phyloP scores from a whole-genome alignment of 352 stramenopile species.

The Globisporangium perplexum region DNA sequence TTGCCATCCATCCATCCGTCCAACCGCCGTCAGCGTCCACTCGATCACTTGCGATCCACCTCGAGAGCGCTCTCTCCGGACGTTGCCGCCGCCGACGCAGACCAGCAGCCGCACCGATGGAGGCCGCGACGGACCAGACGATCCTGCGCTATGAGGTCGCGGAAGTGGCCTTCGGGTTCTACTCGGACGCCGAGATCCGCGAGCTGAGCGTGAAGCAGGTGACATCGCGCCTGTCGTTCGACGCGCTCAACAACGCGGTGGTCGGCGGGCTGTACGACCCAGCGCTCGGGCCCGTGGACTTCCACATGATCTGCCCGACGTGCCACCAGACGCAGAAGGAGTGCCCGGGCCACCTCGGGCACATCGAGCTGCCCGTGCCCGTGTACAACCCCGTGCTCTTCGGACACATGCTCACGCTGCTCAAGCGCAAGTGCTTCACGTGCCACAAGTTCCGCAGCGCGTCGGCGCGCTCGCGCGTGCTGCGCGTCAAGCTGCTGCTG shows the following conservation, averaged over 20 bases:
- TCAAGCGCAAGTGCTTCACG: constrained; percentile 98
- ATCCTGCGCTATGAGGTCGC: constrained; percentile 89
- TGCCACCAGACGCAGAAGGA: constrained; percentile 94
- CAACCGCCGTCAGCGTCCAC: too few relatives aligned
- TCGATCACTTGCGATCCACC: too few relatives aligned
- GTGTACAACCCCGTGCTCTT: constrained; percentile 99
- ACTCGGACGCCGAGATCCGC: constrained; percentile 97
- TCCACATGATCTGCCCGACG: constrained; percentile 91
- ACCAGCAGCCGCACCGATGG: constrained; percentile 56
- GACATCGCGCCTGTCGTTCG: constrained; percentile 93
- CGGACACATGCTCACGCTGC: constrained; percentile 89
- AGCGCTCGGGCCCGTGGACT: constrained; percentile 91
- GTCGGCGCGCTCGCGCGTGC: constrained; percentile 66
- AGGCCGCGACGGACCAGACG: constrained; percentile 86
- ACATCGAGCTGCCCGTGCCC: constrained; percentile 98
- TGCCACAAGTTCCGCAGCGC: constrained; percentile 96
- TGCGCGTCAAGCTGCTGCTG: constrained; percentile 90
- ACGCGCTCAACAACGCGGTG: constrained; percentile 93
- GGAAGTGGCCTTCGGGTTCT: constrained; percentile 94
- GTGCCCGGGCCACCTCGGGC: constrained; percentile 97
- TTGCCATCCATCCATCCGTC: too few relatives aligned
- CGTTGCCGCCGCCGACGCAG: too few relatives aligned
- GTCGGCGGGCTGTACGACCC: constrained; percentile 97
- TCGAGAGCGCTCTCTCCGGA: too few relatives aligned
- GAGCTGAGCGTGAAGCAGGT: constrained; percentile 96